Base-by-base conservation (phyloP, 306 rosid genomes). In the Rosa multiflora region DNA sequence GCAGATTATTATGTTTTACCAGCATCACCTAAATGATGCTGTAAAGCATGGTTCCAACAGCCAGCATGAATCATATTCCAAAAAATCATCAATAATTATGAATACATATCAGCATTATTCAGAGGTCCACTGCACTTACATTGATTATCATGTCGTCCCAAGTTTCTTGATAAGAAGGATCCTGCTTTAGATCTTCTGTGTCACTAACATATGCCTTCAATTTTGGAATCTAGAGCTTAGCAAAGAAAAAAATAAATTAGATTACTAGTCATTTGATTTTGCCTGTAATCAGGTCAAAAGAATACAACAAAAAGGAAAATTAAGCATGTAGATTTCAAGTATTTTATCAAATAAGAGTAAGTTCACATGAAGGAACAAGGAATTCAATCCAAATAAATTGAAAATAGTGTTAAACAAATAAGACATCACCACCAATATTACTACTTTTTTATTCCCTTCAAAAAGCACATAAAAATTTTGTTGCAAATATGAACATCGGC, bases 201-300 rank as follows among this genome's bases (percentile, higher is more conserved):
- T 94, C 99, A 79, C 99, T 91, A 81, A 94, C 88, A 91, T 91
- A 94, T 40, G 99, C 97, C 97, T 92, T 94, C 97, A 94, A 92
- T 88, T 94, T 94, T 69, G 99, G 97, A 86, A 94, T 94, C 99
- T 94, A 94, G 95, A 94, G 88, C 97, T 94, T 94, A 91, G 89
- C 91, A 85, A 88, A 86, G 78, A 82, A 85, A 74, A 87, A 81
- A 76, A 85, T 79, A 72, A 92, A 86, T 92, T 84, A 88, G 87
- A 88, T 81, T 83, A 76, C 26, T 70, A 67, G 58, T 37, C 53
- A 70, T 66, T 63, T 84, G 72, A 79, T 67, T 72, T 76, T 51
- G 75, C 43, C 62, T 77, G 74, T 49, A 75, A 73, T 49, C 10
- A 66, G 59, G 35, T 46, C 23, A 79, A 67, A 43, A 70, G 43